Percentiles rank a stretch among this genome's conserved stretches.
Evolutionary conservation across 2,329 filamentous ascomycete genomes (phyloP).

Genomic region (Zasmidium citrigriseum): DNA sequence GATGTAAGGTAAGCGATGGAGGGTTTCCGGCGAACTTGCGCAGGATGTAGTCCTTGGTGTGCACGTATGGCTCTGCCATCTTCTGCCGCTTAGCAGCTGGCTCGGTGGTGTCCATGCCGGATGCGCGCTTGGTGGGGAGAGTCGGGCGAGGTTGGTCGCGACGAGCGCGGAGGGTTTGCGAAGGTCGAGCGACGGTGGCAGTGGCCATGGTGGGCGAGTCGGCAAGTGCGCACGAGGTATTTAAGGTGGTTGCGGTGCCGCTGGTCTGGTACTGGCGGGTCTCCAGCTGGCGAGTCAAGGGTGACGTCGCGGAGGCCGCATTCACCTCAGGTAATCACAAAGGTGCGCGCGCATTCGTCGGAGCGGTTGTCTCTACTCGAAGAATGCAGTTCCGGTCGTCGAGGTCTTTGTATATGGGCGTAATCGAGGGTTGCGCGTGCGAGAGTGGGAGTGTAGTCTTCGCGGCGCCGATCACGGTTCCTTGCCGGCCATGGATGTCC

Average conservation of each 20-base stretch:
- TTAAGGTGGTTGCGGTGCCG: not conserved
- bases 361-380: not conserved
- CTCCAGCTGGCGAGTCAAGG: not conserved
- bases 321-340: too few relatives aligned
- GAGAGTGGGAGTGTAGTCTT: not conserved
- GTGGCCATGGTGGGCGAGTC: constrained; percentile 32
- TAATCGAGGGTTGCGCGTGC: not conserved
- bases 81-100: constrained; percentile 28
- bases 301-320: not conserved
- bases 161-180: constrained; percentile 46
- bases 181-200: constrained; percentile 34
- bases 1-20: constrained; percentile 82
- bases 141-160: constrained; percentile 41
- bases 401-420: too few relatives aligned
- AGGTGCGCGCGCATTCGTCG: not conserved
- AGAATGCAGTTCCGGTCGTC: too few relatives aligned
- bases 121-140: constrained; percentile 28
- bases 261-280: too few relatives aligned
- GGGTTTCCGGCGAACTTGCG: constrained; percentile 71
- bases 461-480: not conserved
- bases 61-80: constrained; percentile 52
- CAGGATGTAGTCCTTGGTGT: constrained; percentile 76
- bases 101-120: constrained; percentile 28
- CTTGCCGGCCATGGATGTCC: not conserved
- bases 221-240: not conserved